Evolutionary conservation across 2,329 filamentous ascomycete species (phyloP), one percentile per base, ranked within the genome.

Genomic region (Microsporum canis): DNA sequence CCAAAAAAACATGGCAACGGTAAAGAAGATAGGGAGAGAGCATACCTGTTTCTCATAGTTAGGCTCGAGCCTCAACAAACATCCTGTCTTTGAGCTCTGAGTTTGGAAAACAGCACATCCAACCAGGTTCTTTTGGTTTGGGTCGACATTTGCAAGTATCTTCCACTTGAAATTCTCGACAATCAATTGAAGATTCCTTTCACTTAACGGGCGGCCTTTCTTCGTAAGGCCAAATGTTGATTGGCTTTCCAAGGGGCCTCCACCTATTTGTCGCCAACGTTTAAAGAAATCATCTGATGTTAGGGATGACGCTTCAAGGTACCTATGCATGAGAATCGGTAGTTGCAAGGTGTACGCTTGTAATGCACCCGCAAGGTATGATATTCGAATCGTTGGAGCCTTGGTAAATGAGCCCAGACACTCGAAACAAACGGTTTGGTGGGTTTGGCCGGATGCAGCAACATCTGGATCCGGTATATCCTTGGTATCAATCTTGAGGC

Each of bases 211-310:
- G 62, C 83, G 79, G 14, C 79, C 80, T 60, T 82, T 80, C 1
- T 72, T 72, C 0, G 78, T 75, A 8, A 92, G 72, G 0, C 86
- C 85, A 73, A 99, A 95, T 36, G 97, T 90, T 56, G 83, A 83
- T 72, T 99, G 94, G 0, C 89, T 86, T 74, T 99, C 95, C 34
- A 95, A 84, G 0, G 91, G 87, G 1, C 84, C 84, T 3, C 88
- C 90, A 10, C 94, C 94, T 68, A 99, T 97, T 76, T 99, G 94
- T 80, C 96, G 95, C 94, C 94, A 99, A 58, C 95, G 82, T 80
- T 95, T 96, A 83, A 99, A 99, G 76, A 97, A 99, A 71, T 99
- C 94, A 59, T 99, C 94, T 0, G 87, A 85, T 5, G 84, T 84
- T 43, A 99, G 79, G 61, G 94, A 87, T 0, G 94, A 91, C 0